phyloP scores from a whole-genome alignment of 1,284 basidiomycete genomes.

The Cutaneotrichosporon cavernicola region DNA sequence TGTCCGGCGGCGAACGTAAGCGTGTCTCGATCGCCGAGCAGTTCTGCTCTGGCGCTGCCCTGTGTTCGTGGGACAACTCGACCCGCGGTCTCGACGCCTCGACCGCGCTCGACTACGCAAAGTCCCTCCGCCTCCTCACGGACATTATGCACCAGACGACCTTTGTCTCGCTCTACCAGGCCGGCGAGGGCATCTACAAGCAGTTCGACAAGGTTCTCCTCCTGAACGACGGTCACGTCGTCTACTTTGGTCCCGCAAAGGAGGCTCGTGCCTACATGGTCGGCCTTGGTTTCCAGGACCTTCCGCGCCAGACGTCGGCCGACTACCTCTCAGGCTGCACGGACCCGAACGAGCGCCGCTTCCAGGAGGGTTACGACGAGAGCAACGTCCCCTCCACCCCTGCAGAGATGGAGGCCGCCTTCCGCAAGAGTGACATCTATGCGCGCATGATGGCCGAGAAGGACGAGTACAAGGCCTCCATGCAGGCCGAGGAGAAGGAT shows the following conservation, averaged over 20 bases:
- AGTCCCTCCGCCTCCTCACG: constrained; percentile 59
- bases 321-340: constrained; percentile 72
- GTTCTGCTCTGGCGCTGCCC: constrained; percentile 55
- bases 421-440: constrained; percentile 60
- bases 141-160: constrained; percentile 56
- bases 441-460: constrained; percentile 59
- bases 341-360: constrained; percentile 81
- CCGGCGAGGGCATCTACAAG: constrained; percentile 64
- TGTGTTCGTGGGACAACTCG: constrained; percentile 58
- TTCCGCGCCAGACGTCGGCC: constrained; percentile 56
- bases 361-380: constrained; percentile 66
- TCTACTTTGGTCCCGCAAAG: constrained; percentile 59
- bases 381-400: constrained; percentile 70
- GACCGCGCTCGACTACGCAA: constrained; percentile 62
- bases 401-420: constrained; percentile 69
- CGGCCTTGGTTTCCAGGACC: constrained; percentile 56
- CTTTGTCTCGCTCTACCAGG: constrained; percentile 60
- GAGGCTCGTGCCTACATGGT: constrained; percentile 59
- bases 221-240: constrained; percentile 57
- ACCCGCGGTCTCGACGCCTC: constrained; percentile 57
- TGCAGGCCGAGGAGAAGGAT: constrained; percentile 63
- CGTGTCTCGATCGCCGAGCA: constrained; percentile 64
- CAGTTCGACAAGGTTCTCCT: constrained; percentile 69
- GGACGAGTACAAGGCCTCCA: constrained; percentile 64
- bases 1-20: constrained; percentile 53